Base-by-base conservation (phyloP, 345 rosid genomes). In the Populus euphratica region DNA sequence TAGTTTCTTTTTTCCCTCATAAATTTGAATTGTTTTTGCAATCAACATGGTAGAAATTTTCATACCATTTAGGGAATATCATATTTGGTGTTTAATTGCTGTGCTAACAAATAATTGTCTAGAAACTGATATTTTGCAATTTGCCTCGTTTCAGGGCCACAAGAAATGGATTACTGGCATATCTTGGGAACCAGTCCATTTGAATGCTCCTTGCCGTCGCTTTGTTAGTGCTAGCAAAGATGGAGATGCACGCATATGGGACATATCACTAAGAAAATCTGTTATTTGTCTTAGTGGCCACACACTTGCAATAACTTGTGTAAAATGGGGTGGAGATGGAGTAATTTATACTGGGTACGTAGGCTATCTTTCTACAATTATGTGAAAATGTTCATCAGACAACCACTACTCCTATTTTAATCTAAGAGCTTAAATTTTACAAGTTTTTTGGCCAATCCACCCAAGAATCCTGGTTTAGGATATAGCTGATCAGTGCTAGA, bases 161-260 rank as follows among this genome's bases (percentile, higher is more conserved):
- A 93, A 94, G 85, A 93, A 96, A 85, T 96, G 99, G 99, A 93
- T 96, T 75, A 93, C 97, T 59, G 98, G 94, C 63, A 90, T 96
- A 79, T 92, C 99, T 16, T 96, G 99, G 98, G 99, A 96, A 82
- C 98, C 99, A 75, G 84, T 88, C 63, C 99, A 96, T 77, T 89
- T 93, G 83, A 96, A 78, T 68, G 87, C 98, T 80, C 99, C 98
- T n/a, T 88, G 94, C 64, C 90, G 95, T 74, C 95, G 97, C 70
- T 96, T 93, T 86, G 98, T 93, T 68, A 96, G 94, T 88, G 88
- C 94, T 75, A 90, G 99, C 87, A 93, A 93, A 89, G 99, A 96
- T 91, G 98, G 98, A 13, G 97, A 93, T 90, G 99, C 99, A 18
- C 91, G 97, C 70, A 89, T 96, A 81, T 96, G 98, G 99, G 99